Evolutionary conservation across 2,329 filamentous ascomycete species (phyloP).

Genomic region (Neospermospora avenae): DNA sequence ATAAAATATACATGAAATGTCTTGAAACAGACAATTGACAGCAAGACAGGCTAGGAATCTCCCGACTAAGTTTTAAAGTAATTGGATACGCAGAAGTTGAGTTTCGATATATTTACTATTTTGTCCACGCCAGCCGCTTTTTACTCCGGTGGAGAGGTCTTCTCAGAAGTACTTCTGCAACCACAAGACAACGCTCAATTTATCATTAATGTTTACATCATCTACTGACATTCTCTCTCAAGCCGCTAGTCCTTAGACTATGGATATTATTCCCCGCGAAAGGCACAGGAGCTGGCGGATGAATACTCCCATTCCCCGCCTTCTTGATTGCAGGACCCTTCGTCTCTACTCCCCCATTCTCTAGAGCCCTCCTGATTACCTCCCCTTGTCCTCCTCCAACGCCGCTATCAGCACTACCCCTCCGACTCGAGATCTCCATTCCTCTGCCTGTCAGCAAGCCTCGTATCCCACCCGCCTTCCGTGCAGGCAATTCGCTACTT

Average conservation of each 20-base stretch:
- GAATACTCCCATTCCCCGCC: conserved; percentile 17
- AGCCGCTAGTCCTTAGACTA: conserved; percentile 35
- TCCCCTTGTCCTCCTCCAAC: conserved; percentile 24
- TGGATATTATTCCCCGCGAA: conserved; percentile 24
- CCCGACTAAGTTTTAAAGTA: too few relatives aligned
- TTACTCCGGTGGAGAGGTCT: too few relatives aligned
- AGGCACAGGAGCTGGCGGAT: conserved; percentile 7
- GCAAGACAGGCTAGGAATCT: too few relatives aligned
- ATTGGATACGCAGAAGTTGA: too few relatives aligned
- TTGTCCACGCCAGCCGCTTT: too few relatives aligned
- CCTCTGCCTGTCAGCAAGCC: conserved; percentile 50
- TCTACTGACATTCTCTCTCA: conserved; percentile 32
- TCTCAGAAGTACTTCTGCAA: too few relatives aligned
- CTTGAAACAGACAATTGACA: too few relatives aligned
- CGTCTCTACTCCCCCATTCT: conserved; percentile 18
- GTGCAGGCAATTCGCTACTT: conserved; percentile 57
- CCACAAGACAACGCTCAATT: background rate
- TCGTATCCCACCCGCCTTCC: conserved; percentile 58
- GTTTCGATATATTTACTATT: too few relatives aligned
- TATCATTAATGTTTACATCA: conserved; percentile 5
- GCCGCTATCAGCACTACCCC: conserved; percentile 32
- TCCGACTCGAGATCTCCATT: conserved; percentile 27
- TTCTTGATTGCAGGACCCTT: conserved; percentile 9
- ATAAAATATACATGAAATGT: too few relatives aligned
- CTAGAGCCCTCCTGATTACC: conserved; percentile 27